Percentiles rank a stretch among this genome's conserved stretches.
phyloP scores from a whole-genome alignment of 768 basidiomycete species.

The Termitomyces sp. region DNA sequence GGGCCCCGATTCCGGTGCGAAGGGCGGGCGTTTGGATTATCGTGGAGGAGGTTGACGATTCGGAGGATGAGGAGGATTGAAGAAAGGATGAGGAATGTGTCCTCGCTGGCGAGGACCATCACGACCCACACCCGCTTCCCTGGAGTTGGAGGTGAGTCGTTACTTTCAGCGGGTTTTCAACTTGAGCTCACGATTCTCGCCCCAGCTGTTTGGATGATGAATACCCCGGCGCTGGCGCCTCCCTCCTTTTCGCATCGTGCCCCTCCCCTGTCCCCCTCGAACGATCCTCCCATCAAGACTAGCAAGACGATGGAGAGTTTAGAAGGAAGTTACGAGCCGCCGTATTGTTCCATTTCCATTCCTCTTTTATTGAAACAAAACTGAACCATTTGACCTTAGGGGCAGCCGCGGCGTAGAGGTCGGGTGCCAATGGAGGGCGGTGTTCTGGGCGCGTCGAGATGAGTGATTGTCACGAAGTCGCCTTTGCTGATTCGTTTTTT shows the following conservation, averaged over 20 bases:
- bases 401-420: conserved; percentile 6
- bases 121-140: background rate
- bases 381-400: background rate
- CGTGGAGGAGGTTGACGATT: background rate
- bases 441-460: background rate
- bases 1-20: background rate
- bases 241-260: background rate
- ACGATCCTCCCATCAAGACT: background rate
- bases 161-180: background rate
- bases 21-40: background rate
- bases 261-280: background rate
- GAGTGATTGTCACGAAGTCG: background rate
- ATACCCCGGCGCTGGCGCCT: background rate
- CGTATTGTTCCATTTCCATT: background rate
- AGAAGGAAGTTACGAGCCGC: no score
- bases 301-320: background rate
- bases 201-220: background rate
- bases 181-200: background rate
- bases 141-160: background rate
- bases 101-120: background rate
- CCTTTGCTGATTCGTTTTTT: background rate
- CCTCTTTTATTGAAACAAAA: background rate
- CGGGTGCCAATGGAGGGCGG: background rate
- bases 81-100: background rate
- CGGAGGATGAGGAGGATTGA: no score